Percentiles rank a stretch among this genome's conserved stretches.
phyloP scores from a whole-genome alignment of 345 rosid species.

The Linum lewisii region DNA sequence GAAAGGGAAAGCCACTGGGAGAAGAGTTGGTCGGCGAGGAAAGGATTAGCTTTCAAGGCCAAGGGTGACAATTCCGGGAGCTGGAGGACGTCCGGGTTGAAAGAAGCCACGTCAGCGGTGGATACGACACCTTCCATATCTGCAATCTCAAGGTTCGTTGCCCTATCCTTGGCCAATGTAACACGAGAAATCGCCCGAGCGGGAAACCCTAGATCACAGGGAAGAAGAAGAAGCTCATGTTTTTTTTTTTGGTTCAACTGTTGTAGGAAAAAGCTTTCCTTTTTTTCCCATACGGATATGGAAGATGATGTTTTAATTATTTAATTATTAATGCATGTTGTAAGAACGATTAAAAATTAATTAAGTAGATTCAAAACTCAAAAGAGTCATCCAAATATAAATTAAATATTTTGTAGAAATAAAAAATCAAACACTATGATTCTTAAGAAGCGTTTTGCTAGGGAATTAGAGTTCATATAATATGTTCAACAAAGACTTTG shows the following conservation, averaged over 20 bases:
- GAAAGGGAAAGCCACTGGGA: conserved; percentile 95
- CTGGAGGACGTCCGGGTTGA: conserved; percentile 81
- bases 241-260: not conserved
- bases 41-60: conserved; percentile 63
- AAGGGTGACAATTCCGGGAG: conserved; percentile 69
- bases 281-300: too few species aligned
- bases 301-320: too few species aligned
- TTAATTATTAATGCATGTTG: too few species aligned
- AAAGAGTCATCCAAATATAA: too few species aligned
- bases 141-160: not conserved
- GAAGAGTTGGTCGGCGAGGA: conserved; percentile 64
- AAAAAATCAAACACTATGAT: too few species aligned
- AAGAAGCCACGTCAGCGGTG: conserved; percentile 45
- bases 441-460: too few species aligned
- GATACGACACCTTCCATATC: conserved; percentile 11
- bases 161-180: not conserved
- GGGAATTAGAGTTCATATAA: too few species aligned
- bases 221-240: not conserved
- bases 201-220: not conserved
- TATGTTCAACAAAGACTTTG: too few species aligned
- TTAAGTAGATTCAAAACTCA: too few species aligned
- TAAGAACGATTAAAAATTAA: too few species aligned
- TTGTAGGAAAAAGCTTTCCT: too few species aligned
- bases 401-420: too few species aligned
- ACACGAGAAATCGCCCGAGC: not conserved